Conservation (phyloP, 768 basidiomycete genomes). For the Gautieria morchelliformis region DNA sequence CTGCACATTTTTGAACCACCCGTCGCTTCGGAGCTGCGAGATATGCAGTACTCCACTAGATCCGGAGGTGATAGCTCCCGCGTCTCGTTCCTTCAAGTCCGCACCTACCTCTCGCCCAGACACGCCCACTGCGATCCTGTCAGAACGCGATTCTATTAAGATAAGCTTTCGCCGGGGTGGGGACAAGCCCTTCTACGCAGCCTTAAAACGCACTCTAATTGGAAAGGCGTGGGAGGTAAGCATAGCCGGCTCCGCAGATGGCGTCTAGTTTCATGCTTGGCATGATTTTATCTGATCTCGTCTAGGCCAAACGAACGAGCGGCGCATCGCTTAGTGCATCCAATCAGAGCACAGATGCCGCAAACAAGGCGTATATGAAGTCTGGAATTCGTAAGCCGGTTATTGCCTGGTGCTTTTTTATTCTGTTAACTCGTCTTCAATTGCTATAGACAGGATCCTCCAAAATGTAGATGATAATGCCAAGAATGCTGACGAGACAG, state of each 20-base stretch:
- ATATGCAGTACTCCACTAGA: slow-evolving; percentile 67
- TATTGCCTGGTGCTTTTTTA: slow-evolving; percentile 14
- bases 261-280: neutral
- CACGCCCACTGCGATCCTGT: slow-evolving; percentile 31
- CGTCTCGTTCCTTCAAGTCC: slow-evolving; percentile 33
- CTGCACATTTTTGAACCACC: slow-evolving; percentile 91
- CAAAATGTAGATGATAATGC: slow-evolving; percentile 62
- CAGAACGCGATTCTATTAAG: slow-evolving; percentile 45
- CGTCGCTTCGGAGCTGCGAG: slow-evolving; percentile 65
- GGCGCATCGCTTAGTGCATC: neutral
- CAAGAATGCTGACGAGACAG: slow-evolving; percentile 49
- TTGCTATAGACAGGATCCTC: slow-evolving; percentile 70
- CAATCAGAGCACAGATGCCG: slow-evolving; percentile 1
- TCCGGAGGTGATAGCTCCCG: slow-evolving; percentile 13
- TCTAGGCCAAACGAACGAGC: neutral
- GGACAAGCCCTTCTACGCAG: slow-evolving; percentile 71
- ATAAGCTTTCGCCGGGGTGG: slow-evolving; percentile 90
- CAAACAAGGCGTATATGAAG: neutral
- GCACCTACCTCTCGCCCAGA: slow-evolving; percentile 57
- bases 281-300: neutral
- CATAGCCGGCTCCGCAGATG: neutral
- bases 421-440: neutral
- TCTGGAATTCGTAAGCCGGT: slow-evolving; percentile 12
- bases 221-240: slow-evolving; percentile 69
- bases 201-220: slow-evolving; percentile 60